These are phyloP conservation scores for Blumeria hordei DNA, from an alignment of 2,329 filamentous ascomycete species.

Conservation along the genomic window DNA sequence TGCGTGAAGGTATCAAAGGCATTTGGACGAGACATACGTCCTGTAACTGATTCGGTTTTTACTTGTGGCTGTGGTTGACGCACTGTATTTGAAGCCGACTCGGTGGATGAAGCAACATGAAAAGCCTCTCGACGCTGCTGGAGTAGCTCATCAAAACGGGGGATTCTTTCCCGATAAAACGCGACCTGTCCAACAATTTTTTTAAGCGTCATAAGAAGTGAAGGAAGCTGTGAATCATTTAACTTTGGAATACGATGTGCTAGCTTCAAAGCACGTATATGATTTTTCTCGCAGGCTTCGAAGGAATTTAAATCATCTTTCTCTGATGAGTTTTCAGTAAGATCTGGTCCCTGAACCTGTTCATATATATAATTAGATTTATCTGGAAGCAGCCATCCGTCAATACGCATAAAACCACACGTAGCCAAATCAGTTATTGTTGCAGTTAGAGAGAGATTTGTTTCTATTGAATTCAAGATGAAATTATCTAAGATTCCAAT, in stretches of 20 bases:
- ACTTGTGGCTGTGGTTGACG: slow-evolving; percentile 11
- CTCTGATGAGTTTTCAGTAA: slow-evolving; percentile 17
- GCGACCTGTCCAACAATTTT: slow-evolving; percentile 35
- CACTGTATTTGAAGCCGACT: slow-evolving; percentile 12
- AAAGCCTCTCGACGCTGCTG: slow-evolving; percentile 40
- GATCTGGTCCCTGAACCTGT: slow-evolving; percentile 19
- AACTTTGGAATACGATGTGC: slow-evolving; percentile 30
- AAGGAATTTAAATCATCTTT: slow-evolving; percentile 7
- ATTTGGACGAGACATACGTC: slow-evolving; percentile 28
- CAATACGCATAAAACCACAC: slow-evolving; percentile 63
- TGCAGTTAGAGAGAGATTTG: slow-evolving; percentile 71
- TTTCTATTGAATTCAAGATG: slow-evolving; percentile 75
- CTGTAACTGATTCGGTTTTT: slow-evolving; percentile 20
- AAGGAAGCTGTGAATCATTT: slow-evolving; percentile 24
- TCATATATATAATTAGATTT: slow-evolving; percentile 37
- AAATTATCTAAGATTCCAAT: slow-evolving; percentile 54
- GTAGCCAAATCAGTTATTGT: slow-evolving; percentile 59
- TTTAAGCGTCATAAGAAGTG: slow-evolving; percentile 32
- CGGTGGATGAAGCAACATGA: slow-evolving; percentile 25
- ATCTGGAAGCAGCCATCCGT: slow-evolving; percentile 71
- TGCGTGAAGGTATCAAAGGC: slow-evolving; percentile 37
- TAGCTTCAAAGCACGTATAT: slow-evolving; percentile 22
- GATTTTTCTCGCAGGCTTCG: slow-evolving; percentile 20
- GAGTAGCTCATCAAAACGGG: slow-evolving; percentile 49
- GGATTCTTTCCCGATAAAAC: slow-evolving; percentile 36